These are phyloP conservation scores for Petunia secreta DNA, from an alignment of 257 asterid species.

Conservation along the genomic window DNA sequence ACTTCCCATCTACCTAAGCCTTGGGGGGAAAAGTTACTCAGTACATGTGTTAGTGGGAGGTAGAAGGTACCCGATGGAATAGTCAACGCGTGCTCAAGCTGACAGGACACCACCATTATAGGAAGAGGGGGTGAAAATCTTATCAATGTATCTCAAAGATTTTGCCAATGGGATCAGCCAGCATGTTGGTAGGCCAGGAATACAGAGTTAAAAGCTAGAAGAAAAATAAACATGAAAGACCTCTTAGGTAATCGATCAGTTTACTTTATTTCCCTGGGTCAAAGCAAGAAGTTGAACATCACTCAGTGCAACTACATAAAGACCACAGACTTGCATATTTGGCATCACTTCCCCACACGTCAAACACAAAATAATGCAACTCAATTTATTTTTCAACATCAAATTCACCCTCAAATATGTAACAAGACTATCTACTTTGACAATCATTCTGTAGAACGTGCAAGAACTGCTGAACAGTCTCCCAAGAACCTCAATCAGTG, in stretches of 20 bases:
- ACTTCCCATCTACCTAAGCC: too few relatives aligned
- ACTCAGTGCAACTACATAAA: neutral
- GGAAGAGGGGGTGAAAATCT: neutral
- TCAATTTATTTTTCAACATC: neutral
- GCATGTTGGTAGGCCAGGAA: neutral
- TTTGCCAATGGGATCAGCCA: slow-evolving; percentile 16
- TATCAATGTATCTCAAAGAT: neutral
- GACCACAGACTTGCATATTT: slow-evolving; percentile 3
- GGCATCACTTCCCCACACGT: neutral
- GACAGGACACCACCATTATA: too few relatives aligned
- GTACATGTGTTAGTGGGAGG: too few relatives aligned
- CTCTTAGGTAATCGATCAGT: slow-evolving; percentile 5
- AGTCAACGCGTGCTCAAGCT: too few relatives aligned
- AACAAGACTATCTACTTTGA: slow-evolving; percentile 3
- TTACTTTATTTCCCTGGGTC: slow-evolving; percentile 19
- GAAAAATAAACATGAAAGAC: neutral
- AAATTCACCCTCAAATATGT: neutral
- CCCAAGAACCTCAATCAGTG: neutral
- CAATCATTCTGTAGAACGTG: neutral
- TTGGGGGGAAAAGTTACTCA: too few relatives aligned
- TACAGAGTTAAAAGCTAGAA: too few relatives aligned
- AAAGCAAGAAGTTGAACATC: neutral
- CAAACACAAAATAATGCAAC: slow-evolving; percentile 3
- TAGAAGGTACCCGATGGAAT: too few relatives aligned
- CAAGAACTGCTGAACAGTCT: neutral